Base-by-base conservation (phyloP, 2,329 filamentous ascomycete species). In the Coniochaeta hoffmannii region DNA sequence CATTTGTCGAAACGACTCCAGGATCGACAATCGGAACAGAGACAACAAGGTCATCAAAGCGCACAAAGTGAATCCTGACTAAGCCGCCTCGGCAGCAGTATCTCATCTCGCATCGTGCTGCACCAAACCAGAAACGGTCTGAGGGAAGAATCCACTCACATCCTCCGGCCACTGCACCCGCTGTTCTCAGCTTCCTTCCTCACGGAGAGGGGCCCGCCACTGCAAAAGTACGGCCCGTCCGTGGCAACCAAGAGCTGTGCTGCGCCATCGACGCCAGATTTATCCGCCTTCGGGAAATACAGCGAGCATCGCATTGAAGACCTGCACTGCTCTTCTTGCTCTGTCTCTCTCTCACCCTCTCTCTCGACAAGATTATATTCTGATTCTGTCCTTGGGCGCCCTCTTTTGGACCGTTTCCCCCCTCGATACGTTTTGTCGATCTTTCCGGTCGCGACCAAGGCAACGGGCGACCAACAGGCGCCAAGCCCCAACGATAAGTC, bases 401-500 rank as follows among this genome's bases (percentile, higher is more conserved):
- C 49, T 51, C 49, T 34, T 34, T 50, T 51, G 15, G 3, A 24
- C 32, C 8, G 11, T 15, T 22, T 5, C 8, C 28, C 8, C 12
- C 41, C 41, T 22, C 26, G 26, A 26, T 28, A 46, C 22, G 28
- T 51, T 28, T 17, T 15, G 32, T 34, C 26, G 26, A 34, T 31
- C 49, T 19, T 10, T 34, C 32, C 32, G 14, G n/a, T 51, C 28
- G 49, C n/a, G 31, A 46, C 36, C 54, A 49, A 35, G n/a, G 41
- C 11, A 15, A 15, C 31, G 11, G 50, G 19, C 28, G 38, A 32
- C 34, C 52, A n/a, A n/a, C n/a, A 57, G 57, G 54, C 58, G 56
- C 58, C 57, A 55, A 56, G 54, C 14, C 3, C 15, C 17, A 22
- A 11, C 55, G 55, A 60, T 55, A 51, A 50, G 26, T 57, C 50